Base-by-base conservation (phyloP, 306 rosid genomes). In the Quillaja saponaria region DNA sequence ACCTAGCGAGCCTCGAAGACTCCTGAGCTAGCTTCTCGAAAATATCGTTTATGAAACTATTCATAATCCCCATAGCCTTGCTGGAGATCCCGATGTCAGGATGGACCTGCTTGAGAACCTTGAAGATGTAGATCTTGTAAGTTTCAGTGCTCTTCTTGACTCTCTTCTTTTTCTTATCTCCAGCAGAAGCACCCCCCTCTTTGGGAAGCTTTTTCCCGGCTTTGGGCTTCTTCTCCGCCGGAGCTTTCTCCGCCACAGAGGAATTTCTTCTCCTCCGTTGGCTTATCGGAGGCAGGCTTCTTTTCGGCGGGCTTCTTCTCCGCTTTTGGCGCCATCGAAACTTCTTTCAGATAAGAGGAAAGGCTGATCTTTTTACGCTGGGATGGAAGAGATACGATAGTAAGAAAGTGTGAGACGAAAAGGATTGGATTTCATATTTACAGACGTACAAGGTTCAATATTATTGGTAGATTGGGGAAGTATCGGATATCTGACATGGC, bases 11-110 rank as follows among this genome's bases (percentile, higher is more conserved):
- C 0, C 81, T 68, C 0, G 95, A 87, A 0, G 95, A 55, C 50
- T 87, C 95, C 72, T 87, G 95, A 2, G 95, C 90, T 0, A 87
- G 95, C 58, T 87, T 87, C 84, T 87, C 95, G 13, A 87, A 87
- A 51, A 87, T 87, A 10, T 87, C 95, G 46, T 87, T 87, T 68
- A 87, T 87, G 71, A 87, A 87, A 14, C 85, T 77, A 75, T 87
- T 87, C 95, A 87, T 87, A 71, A 87, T 87, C 0, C 95, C 95
- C 95, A 87, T 87, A 87, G 31, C 31, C 31, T 25, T 25, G 31
- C 31, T 25, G 31, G 31, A 25, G 31, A 25, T 78, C 0, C 95
- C 95, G 1, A 87, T 87, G 56, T 88, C 96, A 0, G 96, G 96
- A 49, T 88, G 96, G 0, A 88, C 96, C 69, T 88, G 96, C 75